Conservation (phyloP, 441 rosid genomes). For the Aquilaria agallochum region DNA sequence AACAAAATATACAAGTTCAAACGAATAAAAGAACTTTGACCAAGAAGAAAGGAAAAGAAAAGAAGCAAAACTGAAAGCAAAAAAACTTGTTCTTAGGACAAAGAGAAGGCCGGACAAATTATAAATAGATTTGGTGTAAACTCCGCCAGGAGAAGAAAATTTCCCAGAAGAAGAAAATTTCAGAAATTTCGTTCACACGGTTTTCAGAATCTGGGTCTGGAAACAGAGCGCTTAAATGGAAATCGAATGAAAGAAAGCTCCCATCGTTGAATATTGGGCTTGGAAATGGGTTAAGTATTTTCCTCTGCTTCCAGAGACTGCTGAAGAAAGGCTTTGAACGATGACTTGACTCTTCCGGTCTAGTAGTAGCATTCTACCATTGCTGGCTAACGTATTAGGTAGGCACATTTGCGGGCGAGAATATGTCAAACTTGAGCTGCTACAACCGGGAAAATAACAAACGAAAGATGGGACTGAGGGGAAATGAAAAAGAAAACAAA, state of each 20-base stretch:
- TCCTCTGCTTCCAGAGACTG: too few relatives aligned
- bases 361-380: background rate
- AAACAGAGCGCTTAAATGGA: too few relatives aligned
- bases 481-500: too few relatives aligned
- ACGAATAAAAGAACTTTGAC: background rate
- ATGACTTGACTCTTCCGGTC: background rate
- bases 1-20: too few relatives aligned
- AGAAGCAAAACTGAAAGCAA: background rate
- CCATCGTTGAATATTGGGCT: too few relatives aligned
- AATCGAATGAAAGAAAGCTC: too few relatives aligned
- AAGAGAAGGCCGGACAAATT: too few relatives aligned
- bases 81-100: background rate
- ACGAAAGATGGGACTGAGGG: background rate
- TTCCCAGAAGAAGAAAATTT: background rate
- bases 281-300: too few relatives aligned
- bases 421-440: slow-evolving; percentile 5
- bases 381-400: background rate
- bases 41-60: background rate
- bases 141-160: background rate
- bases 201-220: too few relatives aligned
- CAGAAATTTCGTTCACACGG: too few relatives aligned
- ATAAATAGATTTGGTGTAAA: background rate
- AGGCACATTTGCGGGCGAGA: background rate
- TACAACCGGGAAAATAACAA: background rate
- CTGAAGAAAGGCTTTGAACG: background rate